phyloP scores from a whole-genome alignment of 164 flowering plant species.

The Chloranthus sessilifolius region DNA sequence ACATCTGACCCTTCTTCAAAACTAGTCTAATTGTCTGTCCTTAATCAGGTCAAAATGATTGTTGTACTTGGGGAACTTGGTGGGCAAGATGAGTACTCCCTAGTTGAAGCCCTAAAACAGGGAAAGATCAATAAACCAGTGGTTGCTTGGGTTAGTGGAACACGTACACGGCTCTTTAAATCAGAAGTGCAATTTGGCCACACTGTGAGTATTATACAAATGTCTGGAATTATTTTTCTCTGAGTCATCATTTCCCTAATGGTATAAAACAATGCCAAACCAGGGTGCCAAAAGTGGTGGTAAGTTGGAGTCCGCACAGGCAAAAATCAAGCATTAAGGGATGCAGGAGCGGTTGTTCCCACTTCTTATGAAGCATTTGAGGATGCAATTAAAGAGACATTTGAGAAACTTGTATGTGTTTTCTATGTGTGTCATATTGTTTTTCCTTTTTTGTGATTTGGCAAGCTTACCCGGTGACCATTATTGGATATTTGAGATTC shows the following conservation, averaged over 20 bases:
- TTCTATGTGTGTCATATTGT: background rate
- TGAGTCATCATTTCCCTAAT: background rate
- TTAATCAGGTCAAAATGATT: slow-evolving; percentile 86
- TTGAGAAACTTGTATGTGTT: slow-evolving; percentile 70
- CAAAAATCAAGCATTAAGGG: slow-evolving; percentile 88
- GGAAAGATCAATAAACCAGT: slow-evolving; percentile 94
- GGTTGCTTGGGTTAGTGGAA: slow-evolving; percentile 99
- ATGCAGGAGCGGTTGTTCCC: slow-evolving; percentile 96
- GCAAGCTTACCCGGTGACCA: too few species aligned
- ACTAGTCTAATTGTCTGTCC: too few species aligned
- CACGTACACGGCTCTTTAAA: slow-evolving; percentile 94
- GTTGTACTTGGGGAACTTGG: slow-evolving; percentile 99
- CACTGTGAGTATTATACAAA: slow-evolving; percentile 59
- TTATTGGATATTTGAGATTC: too few species aligned
- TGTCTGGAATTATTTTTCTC: background rate
- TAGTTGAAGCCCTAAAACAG: slow-evolving; percentile 93
- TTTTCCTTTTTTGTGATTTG: too few species aligned
- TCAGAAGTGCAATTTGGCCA: slow-evolving; percentile 99
- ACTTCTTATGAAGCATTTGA: slow-evolving; percentile 94
- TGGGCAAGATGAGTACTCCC: slow-evolving; percentile 95
- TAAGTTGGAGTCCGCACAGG: slow-evolving; percentile 99
- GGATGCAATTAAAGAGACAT: slow-evolving; percentile 78
- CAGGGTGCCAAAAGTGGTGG: slow-evolving; percentile 99
- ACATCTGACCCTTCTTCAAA: too few species aligned
- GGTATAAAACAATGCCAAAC: background rate